Evolutionary conservation across 75 land plant genomes (phyloP).

Genomic region (Sequoiadendron giganteum): DNA sequence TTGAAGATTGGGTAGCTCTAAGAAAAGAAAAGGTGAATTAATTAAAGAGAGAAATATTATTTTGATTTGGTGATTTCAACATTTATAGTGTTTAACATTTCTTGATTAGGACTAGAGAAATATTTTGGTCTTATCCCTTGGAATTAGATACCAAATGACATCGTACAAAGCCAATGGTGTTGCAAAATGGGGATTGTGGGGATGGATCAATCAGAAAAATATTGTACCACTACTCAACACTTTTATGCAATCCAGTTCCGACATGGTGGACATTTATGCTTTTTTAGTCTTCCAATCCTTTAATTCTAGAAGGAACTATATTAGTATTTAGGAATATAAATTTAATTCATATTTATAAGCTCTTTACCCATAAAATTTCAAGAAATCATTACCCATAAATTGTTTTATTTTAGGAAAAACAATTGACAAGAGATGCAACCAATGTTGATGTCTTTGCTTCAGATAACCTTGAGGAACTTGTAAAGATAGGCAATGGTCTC

Average conservation of each 20-base stretch:
- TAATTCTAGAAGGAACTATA: constrained; percentile 9
- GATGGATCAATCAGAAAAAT: constrained; percentile 18
- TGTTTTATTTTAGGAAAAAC: neutral
- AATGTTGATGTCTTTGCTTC: constrained; percentile 1
- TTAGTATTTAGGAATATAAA: constrained; percentile 18
- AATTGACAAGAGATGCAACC: neutral
- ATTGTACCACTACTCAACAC: constrained; percentile 16
- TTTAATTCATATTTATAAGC: too few species aligned
- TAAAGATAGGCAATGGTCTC: neutral
- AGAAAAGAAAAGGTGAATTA: neutral
- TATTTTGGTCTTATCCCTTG: constrained; percentile 37
- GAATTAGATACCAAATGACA: constrained; percentile 21
- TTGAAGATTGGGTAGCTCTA: neutral
- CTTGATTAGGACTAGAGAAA: neutral
- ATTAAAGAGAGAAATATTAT: neutral
- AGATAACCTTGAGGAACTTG: constrained; percentile 14
- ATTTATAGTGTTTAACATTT: neutral
- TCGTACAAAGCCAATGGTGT: constrained; percentile 25
- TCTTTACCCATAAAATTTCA: neutral
- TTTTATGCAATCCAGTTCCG: constrained; percentile 23
- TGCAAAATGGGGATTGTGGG: constrained; percentile 29
- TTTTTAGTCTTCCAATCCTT: constrained; percentile 15
- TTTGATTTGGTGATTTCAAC: neutral
- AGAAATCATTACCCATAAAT: too few species aligned
- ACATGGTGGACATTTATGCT: constrained; percentile 27